Percentiles rank a stretch among this genome's conserved stretches.
Evolutionary conservation across 805 yeast genomes (phyloP).

Genomic region (Wickerhamomyces strasburgensis): DNA sequence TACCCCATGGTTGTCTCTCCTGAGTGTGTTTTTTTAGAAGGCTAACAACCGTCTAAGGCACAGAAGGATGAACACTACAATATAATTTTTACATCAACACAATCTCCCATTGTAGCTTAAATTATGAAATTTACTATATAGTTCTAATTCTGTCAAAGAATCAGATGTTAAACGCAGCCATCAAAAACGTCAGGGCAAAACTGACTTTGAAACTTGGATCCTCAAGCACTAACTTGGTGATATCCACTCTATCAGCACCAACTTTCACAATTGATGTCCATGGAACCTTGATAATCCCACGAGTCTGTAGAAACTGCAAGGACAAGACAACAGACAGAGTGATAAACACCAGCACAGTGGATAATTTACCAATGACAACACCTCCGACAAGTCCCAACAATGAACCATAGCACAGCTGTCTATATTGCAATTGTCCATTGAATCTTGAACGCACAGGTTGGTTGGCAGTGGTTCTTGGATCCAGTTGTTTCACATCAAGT

Average conservation of each 20-base stretch:
- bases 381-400: slow-evolving; percentile 55
- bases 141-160: no score
- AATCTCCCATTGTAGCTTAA: slow-evolving; percentile 9
- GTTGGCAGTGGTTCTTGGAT: slow-evolving; percentile 7
- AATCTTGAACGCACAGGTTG: slow-evolving; percentile 23
- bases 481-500: slow-evolving; percentile 8
- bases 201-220: slow-evolving; percentile 58
- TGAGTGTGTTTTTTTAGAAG: no score
- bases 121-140: not conserved
- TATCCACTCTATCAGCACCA: slow-evolving; percentile 38
- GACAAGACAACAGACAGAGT: slow-evolving; percentile 40
- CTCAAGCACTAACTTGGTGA: slow-evolving; percentile 47
- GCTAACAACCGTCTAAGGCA: no score
- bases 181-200: slow-evolving; percentile 49
- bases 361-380: slow-evolving; percentile 52
- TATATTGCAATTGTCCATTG: slow-evolving; percentile 47
- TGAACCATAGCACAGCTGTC: slow-evolving; percentile 57
- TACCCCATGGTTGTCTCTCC: no score
- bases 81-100: no score
- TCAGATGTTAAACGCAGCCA: slow-evolving; percentile 54
- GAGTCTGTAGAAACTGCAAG: slow-evolving; percentile 44
- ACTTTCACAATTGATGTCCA: slow-evolving; percentile 32
- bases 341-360: slow-evolving; percentile 46
- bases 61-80: no score
- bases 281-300: slow-evolving; percentile 45